phyloP scores from a whole-genome alignment of 495 filamentous ascomycete species.

The Tuber calosporum region DNA sequence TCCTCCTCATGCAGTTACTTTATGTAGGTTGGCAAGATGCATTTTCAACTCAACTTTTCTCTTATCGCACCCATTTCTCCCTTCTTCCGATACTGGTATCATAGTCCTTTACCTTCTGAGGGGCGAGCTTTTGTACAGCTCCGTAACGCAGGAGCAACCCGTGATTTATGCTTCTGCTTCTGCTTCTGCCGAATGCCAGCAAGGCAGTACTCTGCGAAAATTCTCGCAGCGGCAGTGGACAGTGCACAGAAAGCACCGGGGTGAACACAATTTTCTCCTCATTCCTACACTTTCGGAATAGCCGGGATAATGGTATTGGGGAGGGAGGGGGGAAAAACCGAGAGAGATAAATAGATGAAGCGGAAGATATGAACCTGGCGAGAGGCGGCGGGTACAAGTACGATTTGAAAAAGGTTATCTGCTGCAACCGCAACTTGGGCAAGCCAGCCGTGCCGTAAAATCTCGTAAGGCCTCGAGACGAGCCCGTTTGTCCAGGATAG shows the following conservation, averaged over 20 bases:
- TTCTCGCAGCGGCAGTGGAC: not conserved
- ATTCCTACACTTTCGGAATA: slow-evolving; percentile 4
- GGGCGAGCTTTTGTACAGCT: not conserved
- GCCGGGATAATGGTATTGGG: slow-evolving; percentile 15
- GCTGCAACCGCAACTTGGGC: slow-evolving; percentile 11
- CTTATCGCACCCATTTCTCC: slow-evolving; percentile 1
- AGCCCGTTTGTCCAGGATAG: no score
- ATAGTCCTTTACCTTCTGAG: not conserved
- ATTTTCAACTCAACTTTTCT: slow-evolving; percentile 19
- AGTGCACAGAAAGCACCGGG: not conserved
- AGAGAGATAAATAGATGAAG: not conserved
- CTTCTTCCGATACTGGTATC: not conserved
- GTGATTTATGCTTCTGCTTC: not conserved
- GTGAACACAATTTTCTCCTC: not conserved
- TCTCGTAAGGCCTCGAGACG: no score
- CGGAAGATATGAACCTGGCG: slow-evolving; percentile 17
- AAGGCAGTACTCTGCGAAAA: not conserved
- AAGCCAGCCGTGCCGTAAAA: slow-evolving; percentile 8
- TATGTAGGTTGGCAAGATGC: not conserved
- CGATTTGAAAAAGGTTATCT: slow-evolving; percentile 38
- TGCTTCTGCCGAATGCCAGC: not conserved
- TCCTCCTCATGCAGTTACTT: not conserved
- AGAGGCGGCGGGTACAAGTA: slow-evolving; percentile 22
- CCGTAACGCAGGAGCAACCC: not conserved
- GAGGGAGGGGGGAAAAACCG: slow-evolving; percentile 7